Evolutionary conservation across 148 eudicot species (phyloP), one percentile per base, ranked within the genome.

Genomic region (Cornus suecica): DNA sequence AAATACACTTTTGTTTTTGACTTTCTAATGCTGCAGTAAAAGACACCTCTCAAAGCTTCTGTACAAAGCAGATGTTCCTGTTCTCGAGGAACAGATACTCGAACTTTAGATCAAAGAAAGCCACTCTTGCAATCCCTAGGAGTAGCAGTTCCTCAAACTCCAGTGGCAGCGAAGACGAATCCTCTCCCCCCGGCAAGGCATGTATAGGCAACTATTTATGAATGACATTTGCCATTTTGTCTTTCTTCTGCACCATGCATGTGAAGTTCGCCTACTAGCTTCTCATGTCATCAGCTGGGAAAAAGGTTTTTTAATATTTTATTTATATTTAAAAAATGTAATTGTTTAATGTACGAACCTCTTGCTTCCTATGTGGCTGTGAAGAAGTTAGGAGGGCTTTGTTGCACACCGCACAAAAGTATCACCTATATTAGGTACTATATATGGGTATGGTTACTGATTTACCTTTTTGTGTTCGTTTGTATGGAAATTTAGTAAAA

Each of bases 181-280:
- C 88, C 58, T 77, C 91, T 31, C 56, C 52, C 71, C 75, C 76
- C 58, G 74, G 65, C 34, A 85, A 86, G 93, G 93, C 80, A 86
- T 75, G 84, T 79, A 52, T 34, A 45, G 20, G n/a, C 60, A 48
- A 65, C 25, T 58, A 10, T 52, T 66, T 10, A 15, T 70, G 29
- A 64, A 67, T 63, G 32, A n/a, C 5, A 20, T 52, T 27, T 15
- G 56, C 64, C 41, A 74, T 68, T 5, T 29, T 58, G 27, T 28
- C 2, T 41, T 4, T 68, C 6, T 70, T 70, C 15, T 32, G n/a
- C 28, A 41, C 45, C 34, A 8, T 66, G 41, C 65, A 65, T 65
- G 41, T 60, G 3, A 10, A 20, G 34, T 31, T 14, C 25, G 32
- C 10, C 24, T 23, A 16, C 52, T 41, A 22, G 51, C 31, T 52